Conservation (phyloP, 75 land plant genomes). For the Pinus taeda region DNA sequence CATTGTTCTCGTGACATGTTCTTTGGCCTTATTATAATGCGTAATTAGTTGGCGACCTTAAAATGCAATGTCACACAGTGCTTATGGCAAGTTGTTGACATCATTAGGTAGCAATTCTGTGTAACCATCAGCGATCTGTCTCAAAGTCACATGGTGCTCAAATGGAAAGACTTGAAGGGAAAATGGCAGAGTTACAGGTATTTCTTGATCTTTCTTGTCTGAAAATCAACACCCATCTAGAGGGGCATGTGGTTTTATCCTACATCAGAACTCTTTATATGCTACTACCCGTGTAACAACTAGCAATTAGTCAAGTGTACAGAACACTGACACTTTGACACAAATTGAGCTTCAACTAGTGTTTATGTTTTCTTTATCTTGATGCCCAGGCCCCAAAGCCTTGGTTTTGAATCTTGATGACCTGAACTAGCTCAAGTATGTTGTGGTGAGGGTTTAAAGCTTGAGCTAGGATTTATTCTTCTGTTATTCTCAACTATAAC, state of each 20-base stretch:
- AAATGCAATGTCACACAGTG: neutral
- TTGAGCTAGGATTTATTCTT: neutral
- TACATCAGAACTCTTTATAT: neutral
- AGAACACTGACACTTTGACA: neutral
- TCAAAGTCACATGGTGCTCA: slow-evolving; percentile 87
- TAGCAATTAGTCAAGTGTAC: neutral
- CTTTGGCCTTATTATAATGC: neutral
- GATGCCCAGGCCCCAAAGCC: neutral
- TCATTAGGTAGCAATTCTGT: slow-evolving; percentile 92
- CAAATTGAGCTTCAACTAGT: neutral
- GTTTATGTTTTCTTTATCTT: neutral
- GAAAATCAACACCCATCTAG: neutral
- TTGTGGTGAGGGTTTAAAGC: neutral
- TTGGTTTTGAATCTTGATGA: neutral
- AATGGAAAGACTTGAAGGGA: slow-evolving; percentile 75
- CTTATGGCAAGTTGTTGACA: neutral
- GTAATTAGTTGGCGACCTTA: neutral
- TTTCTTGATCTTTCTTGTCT: neutral
- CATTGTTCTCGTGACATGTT: neutral
- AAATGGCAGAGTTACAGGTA: slow-evolving; percentile 79
- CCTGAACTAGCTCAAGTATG: neutral
- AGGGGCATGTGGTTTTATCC: neutral
- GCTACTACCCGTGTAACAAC: neutral
- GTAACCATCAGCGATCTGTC: slow-evolving; percentile 96
- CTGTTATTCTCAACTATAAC: neutral